These are phyloP conservation scores for Mycena vulgaris DNA, from an alignment of 768 basidiomycete genomes.

Conservation along the genomic window DNA sequence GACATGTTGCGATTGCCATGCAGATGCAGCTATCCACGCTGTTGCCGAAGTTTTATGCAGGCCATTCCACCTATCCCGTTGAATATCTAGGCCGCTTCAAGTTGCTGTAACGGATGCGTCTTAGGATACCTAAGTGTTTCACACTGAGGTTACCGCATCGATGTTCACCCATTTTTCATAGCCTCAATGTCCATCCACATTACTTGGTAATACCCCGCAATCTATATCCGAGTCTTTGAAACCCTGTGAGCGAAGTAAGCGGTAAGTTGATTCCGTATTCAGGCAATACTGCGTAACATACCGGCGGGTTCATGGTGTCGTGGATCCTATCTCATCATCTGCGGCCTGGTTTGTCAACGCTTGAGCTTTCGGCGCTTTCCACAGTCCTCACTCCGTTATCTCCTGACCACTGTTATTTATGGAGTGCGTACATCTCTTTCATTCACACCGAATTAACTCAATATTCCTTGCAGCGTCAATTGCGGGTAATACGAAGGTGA, in stretches of 20 bases:
- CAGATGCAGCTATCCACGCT: constrained; percentile 2
- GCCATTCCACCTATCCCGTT: constrained; percentile 2
- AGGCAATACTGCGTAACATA: constrained; percentile 7
- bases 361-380: constrained; percentile 7
- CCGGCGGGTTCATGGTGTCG: background rate
- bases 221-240: constrained; percentile 9
- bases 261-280: too few species aligned
- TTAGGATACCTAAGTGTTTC: background rate
- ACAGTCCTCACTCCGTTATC: constrained; percentile 6
- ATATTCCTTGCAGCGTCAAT: constrained; percentile 3
- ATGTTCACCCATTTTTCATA: constrained; percentile 2
- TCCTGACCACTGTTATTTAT: constrained; percentile 1
- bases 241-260: background rate
- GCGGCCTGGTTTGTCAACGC: background rate
- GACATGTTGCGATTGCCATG: background rate
- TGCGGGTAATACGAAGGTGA: background rate
- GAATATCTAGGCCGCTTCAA: background rate
- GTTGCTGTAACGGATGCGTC: constrained; percentile 3
- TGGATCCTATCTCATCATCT: constrained; percentile 4
- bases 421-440: constrained; percentile 5
- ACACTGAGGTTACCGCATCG: background rate
- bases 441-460: constrained; percentile 3
- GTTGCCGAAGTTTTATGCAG: constrained; percentile 1
- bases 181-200: background rate
- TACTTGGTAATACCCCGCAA: background rate